Evolutionary conservation across 1,284 basidiomycete species (phyloP), one percentile per base, ranked within the genome.

Genomic region (Earliella scabrosa): DNA sequence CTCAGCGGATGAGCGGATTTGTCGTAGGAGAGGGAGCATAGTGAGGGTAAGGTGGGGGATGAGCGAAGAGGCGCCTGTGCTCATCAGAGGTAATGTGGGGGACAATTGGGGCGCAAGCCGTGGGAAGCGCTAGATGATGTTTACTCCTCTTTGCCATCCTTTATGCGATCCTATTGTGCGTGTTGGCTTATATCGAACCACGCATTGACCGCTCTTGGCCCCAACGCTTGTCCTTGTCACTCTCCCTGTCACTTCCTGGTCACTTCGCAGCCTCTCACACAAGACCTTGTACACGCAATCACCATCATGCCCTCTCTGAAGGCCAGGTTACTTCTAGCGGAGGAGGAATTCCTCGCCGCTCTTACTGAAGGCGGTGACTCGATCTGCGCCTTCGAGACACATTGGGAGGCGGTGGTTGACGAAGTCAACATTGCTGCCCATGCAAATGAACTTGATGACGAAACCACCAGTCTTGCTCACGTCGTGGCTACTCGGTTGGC

Each of bases 261-360:
- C n/a, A n/a, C n/a, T n/a, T n/a, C n/a, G n/a, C n/a, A n/a, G n/a
- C n/a, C n/a, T n/a, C n/a, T n/a, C n/a, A n/a, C n/a, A n/a, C n/a
- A n/a, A n/a, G n/a, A n/a, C n/a, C n/a, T n/a, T n/a, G n/a, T n/a
- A n/a, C n/a, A n/a, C n/a, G n/a, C n/a, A n/a, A n/a, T n/a, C n/a
- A n/a, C n/a, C n/a, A 9, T 6, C 7, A 65, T 63, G 53, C 35
- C 38, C 1, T 39, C 54, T 7, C 54, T 71, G 1, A 50, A 18
- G 3, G 26, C 62, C 18, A 61, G 70, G 1, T 40, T 71, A 0
- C 40, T 55, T 1, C 14, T 45, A 7, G 64, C 48, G 0, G 68
- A 71, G 36, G 27, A 52, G 0, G 35, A 63, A 0, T 63, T 72
- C n/a, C 16, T 70, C 7, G 14, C 53, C 11, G 61, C 69, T 10